A percentile compares a stretch with the other conserved stretches of the same genome.
These are phyloP conservation scores for Arachnomyces sp. DNA, from an alignment of 2,329 filamentous ascomycete genomes.

Conservation along the genomic window DNA sequence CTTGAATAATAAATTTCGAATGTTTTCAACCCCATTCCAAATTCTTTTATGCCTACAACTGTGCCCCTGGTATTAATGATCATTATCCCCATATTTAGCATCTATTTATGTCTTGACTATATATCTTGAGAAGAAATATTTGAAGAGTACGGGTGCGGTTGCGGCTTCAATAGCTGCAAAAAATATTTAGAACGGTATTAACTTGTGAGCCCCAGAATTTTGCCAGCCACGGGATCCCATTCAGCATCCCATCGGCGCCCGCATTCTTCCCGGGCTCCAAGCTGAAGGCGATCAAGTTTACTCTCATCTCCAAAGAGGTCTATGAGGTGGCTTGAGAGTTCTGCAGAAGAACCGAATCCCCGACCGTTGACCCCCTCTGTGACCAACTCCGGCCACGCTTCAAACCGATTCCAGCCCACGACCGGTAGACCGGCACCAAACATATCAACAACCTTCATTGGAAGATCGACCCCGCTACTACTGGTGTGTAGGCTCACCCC, in stretches of 20 bases:
- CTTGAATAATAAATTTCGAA: too few relatives aligned
- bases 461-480: constrained; percentile 87
- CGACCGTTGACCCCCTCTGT: constrained; percentile 76
- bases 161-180: too few relatives aligned
- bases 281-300: constrained; percentile 54
- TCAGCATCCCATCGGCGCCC: constrained; percentile 79
- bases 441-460: constrained; percentile 99
- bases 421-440: constrained; percentile 91
- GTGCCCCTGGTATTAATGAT: too few relatives aligned
- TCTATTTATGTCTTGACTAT: constrained; percentile 15
- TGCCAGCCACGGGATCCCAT: constrained; percentile 77
- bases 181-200: constrained; percentile 8
- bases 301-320: constrained; percentile 53
- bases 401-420: constrained; percentile 73
- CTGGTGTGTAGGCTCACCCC: constrained; percentile 89
- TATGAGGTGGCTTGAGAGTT: constrained; percentile 55
- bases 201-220: constrained; percentile 49
- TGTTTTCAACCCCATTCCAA: too few relatives aligned
- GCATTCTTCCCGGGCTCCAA: constrained; percentile 67
- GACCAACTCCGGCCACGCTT: constrained; percentile 86
- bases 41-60: too few relatives aligned
- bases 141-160: too few relatives aligned
- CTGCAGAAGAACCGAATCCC: constrained; percentile 66
- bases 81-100: too few relatives aligned
- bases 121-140: constrained; percentile 1